Conservation (phyloP, 2,329 filamentous ascomycete genomes). For the Cladosporium sp. region DNA sequence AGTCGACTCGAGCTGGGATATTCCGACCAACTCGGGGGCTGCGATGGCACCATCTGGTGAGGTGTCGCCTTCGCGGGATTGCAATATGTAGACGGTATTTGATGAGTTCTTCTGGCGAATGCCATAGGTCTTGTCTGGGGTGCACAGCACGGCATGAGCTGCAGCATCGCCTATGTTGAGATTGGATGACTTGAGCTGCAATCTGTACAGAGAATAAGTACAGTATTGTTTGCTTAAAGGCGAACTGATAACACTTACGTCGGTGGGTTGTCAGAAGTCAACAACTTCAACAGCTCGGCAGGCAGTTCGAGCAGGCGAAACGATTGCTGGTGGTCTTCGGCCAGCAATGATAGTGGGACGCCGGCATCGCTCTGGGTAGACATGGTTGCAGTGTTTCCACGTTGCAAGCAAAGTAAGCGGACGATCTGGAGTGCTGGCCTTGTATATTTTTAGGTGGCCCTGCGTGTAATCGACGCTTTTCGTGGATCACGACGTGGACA, state of each 20-base stretch:
- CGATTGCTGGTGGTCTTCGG: slow-evolving; percentile 49
- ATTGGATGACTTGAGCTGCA: slow-evolving; percentile 42
- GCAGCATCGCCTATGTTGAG: slow-evolving; percentile 29
- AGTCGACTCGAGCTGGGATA: slow-evolving; percentile 47
- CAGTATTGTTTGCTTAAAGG: background rate
- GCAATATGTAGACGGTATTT: slow-evolving; percentile 60
- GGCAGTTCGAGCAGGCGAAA: slow-evolving; percentile 63
- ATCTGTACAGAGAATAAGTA: slow-evolving; percentile 30
- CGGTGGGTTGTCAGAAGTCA: slow-evolving; percentile 50
- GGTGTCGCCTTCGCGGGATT: slow-evolving; percentile 29
- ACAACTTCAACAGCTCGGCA: slow-evolving; percentile 55
- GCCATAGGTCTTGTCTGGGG: slow-evolving; percentile 56
- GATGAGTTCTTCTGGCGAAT: slow-evolving; percentile 66
- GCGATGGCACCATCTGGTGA: background rate
- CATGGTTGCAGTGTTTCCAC: slow-evolving; percentile 35
- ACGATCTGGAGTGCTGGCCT: background rate
- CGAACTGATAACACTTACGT: slow-evolving; percentile 35
- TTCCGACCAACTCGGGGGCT: slow-evolving; percentile 34
- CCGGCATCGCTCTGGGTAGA: slow-evolving; percentile 44
- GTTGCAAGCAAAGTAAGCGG: background rate
- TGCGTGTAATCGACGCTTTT: background rate
- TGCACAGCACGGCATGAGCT: slow-evolving; percentile 59
- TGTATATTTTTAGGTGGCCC: background rate
- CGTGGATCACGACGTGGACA: background rate
- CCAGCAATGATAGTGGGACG: slow-evolving; percentile 45